phyloP scores from a whole-genome alignment of 106 monocot species.

The Phalaenopsis aphrodite region DNA sequence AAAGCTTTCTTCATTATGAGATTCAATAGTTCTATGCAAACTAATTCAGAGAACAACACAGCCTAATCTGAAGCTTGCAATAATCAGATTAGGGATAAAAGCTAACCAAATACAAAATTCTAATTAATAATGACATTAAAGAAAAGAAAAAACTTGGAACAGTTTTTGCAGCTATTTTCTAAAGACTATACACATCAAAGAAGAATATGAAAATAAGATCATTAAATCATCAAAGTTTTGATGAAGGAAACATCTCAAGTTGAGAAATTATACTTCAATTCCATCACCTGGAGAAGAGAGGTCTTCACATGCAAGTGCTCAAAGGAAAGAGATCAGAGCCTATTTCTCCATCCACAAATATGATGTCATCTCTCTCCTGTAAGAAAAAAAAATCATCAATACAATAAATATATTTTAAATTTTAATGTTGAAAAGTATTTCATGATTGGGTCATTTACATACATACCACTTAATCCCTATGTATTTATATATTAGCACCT shows the following conservation, averaged over 20 bases:
- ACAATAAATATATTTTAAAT: no score
- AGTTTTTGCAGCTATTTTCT: not conserved
- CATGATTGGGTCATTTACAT: no score
- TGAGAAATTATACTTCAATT: not conserved
- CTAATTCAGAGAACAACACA: not conserved
- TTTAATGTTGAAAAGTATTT: no score
- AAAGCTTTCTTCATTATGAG: slow-evolving; percentile 1
- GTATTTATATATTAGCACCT: no score
- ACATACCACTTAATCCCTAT: no score
- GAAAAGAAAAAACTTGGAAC: not conserved
- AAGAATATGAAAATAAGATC: not conserved
- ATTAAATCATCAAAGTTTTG: not conserved
- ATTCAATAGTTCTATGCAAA: not conserved
- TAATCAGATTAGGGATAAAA: not conserved
- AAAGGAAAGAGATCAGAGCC: slow-evolving; percentile 8
- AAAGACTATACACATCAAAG: not conserved
- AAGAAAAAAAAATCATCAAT: not conserved
- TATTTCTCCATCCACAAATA: slow-evolving; percentile 5
- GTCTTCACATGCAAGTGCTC: slow-evolving; percentile 10
- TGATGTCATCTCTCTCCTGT: slow-evolving; percentile 9
- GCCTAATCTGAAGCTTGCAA: not conserved
- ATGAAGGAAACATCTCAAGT: slow-evolving; percentile 1
- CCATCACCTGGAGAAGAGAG: not conserved
- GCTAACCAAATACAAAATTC: not conserved
- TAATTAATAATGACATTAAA: not conserved